These are phyloP conservation scores for Pelagophyceae sp. DNA, from an alignment of 352 stramenopile genomes.

Conservation along the genomic window DNA sequence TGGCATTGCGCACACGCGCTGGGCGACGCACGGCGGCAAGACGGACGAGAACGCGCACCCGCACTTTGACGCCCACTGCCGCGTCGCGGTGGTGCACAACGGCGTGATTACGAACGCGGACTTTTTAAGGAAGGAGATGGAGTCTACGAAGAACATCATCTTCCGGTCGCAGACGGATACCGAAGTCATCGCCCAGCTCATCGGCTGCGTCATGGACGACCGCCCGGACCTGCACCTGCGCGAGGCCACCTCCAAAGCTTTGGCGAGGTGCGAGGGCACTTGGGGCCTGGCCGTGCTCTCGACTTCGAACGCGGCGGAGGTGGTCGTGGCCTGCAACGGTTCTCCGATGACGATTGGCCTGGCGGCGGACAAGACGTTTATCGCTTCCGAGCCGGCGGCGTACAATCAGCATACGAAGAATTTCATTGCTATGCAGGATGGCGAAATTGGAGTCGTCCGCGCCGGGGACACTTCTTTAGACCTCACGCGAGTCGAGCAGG, in stretches of 20 bases:
- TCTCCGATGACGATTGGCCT: slow-evolving; percentile 78
- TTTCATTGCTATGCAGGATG: slow-evolving; percentile 91
- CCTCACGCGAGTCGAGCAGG: slow-evolving; percentile 72
- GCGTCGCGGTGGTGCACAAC: slow-evolving; percentile 95
- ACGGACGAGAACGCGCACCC: slow-evolving; percentile 97
- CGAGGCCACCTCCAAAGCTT: slow-evolving; percentile 69
- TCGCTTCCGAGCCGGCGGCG: slow-evolving; percentile 87
- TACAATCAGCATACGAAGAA: slow-evolving; percentile 87
- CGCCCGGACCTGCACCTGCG: slow-evolving; percentile 24
- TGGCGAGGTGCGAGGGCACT: slow-evolving; percentile 81
- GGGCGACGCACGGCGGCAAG: slow-evolving; percentile 94
- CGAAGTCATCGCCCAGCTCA: slow-evolving; percentile 94
- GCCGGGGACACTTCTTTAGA: slow-evolving; percentile 83
- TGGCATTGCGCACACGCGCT: slow-evolving; percentile 97
- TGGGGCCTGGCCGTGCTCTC: slow-evolving; percentile 89
- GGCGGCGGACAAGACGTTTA: slow-evolving; percentile 82
- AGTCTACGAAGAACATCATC: slow-evolving; percentile 60
- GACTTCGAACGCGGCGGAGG: slow-evolving; percentile 79
- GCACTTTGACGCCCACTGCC: slow-evolving; percentile 80
- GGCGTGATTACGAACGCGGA: slow-evolving; percentile 94
- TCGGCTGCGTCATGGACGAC: slow-evolving; percentile 64
- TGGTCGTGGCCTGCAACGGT: slow-evolving; percentile 92
- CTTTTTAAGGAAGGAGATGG: slow-evolving; percentile 53
- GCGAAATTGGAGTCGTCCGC: slow-evolving; percentile 85
- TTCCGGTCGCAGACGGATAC: slow-evolving; percentile 95